These are phyloP conservation scores for Gymnopilus dilepis DNA, from an alignment of 768 basidiomycete genomes.

Conservation along the genomic window DNA sequence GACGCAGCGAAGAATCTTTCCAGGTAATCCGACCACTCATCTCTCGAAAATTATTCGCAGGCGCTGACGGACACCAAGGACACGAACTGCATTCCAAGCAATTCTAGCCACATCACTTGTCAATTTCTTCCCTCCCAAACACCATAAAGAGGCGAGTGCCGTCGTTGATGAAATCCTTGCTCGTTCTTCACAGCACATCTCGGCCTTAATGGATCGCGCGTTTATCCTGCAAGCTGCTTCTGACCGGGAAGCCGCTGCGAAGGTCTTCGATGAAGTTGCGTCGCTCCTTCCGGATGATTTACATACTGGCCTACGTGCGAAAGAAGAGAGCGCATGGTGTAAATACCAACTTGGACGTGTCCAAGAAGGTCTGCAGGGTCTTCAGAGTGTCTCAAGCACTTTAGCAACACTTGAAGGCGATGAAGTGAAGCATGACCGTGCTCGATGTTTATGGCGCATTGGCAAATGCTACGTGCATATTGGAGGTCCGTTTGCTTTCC, in stretches of 20 bases:
- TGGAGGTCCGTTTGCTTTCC: slow-evolving; percentile 54
- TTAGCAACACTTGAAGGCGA: slow-evolving; percentile 54
- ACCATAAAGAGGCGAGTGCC: slow-evolving; percentile 78
- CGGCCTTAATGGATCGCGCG: slow-evolving; percentile 75
- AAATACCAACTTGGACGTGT: slow-evolving; percentile 54
- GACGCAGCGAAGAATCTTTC: slow-evolving; percentile 60
- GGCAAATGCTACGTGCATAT: slow-evolving; percentile 79
- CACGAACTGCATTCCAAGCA: slow-evolving; percentile 70
- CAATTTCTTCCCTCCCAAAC: slow-evolving; percentile 87
- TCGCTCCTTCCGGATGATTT: slow-evolving; percentile 50
- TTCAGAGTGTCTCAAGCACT: slow-evolving; percentile 52
- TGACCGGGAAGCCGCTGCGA: slow-evolving; percentile 72
- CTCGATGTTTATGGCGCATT: slow-evolving; percentile 84
- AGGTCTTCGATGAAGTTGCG: slow-evolving; percentile 63
- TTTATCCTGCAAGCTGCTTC: slow-evolving; percentile 68
- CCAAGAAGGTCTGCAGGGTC: slow-evolving; percentile 49
- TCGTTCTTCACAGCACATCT: slow-evolving; percentile 63
- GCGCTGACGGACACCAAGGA: slow-evolving; percentile 42
- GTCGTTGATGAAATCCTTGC: slow-evolving; percentile 76
- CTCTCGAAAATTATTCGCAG: neutral
- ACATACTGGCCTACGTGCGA: slow-evolving; percentile 61
- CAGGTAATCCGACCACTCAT: slow-evolving; percentile 42
- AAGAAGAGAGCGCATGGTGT: slow-evolving; percentile 91
- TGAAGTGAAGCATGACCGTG: slow-evolving; percentile 60
- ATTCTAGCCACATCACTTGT: slow-evolving; percentile 78